Evolutionary conservation across 768 basidiomycete species (phyloP).

Genomic region (Kwoniella europaea): DNA sequence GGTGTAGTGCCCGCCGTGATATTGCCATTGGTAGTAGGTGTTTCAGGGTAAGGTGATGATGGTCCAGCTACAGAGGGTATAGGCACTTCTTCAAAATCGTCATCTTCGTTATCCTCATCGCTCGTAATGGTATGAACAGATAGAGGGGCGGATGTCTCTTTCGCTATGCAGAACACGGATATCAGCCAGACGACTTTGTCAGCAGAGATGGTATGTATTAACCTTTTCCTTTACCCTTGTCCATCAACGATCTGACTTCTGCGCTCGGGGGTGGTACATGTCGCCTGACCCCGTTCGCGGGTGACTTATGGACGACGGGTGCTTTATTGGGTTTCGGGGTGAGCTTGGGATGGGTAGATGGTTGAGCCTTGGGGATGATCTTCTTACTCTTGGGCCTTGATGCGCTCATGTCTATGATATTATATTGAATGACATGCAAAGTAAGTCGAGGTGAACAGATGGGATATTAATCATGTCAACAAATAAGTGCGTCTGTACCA

Average conservation of each 20-base stretch:
- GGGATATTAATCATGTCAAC: background rate
- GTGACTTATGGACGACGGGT: background rate
- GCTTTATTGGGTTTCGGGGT: slow-evolving; percentile 9
- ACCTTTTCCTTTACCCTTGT: slow-evolving; percentile 30
- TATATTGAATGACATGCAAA: background rate
- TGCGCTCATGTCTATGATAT: slow-evolving; percentile 25
- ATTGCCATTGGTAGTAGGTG: slow-evolving; percentile 32
- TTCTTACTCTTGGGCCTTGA: slow-evolving; percentile 33
- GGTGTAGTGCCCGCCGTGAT: slow-evolving; percentile 29
- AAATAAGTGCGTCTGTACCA: background rate
- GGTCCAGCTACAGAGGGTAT: slow-evolving; percentile 44
- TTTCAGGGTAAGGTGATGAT: slow-evolving; percentile 41
- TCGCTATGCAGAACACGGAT: background rate
- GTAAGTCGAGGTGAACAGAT: background rate
- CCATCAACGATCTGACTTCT: slow-evolving; percentile 7
- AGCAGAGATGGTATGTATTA: background rate
- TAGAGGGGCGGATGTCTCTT: slow-evolving; percentile 9
- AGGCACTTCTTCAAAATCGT: slow-evolving; percentile 52
- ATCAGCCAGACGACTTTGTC: background rate
- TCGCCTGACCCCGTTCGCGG: slow-evolving; percentile 7
- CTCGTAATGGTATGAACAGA: background rate
- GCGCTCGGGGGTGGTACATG: slow-evolving; percentile 8
- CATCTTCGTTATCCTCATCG: slow-evolving; percentile 37
- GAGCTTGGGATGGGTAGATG: slow-evolving; percentile 11
- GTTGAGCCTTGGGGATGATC: slow-evolving; percentile 21